Percentiles rank a stretch among this genome's conserved stretches.
phyloP scores from a whole-genome alignment of 495 filamentous ascomycete genomes.

The Astrothelium macrocarpum region DNA sequence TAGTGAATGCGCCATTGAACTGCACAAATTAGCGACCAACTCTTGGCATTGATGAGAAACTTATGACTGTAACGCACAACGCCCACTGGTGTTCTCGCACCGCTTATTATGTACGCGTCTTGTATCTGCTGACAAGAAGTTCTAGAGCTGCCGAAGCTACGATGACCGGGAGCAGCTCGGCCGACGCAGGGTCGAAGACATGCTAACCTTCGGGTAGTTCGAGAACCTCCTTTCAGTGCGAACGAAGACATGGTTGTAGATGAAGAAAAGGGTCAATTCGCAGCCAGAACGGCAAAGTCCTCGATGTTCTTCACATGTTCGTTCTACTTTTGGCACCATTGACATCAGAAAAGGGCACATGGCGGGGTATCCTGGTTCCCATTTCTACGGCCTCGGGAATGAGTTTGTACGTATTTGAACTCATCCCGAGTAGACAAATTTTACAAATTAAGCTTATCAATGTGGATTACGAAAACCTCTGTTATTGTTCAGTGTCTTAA shows the following conservation, averaged over 20 bases:
- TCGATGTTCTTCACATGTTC: not conserved
- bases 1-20: conserved; percentile 88
- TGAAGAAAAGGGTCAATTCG: not conserved
- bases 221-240: not conserved
- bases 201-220: not conserved
- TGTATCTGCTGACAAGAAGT: conserved; percentile 57
- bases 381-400: not conserved
- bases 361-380: not conserved
- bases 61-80: conserved; percentile 47
- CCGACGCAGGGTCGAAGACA: not conserved
- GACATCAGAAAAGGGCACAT: not conserved
- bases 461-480: too few relatives aligned
- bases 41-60: not conserved
- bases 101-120: conserved; percentile 86
- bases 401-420: too few relatives aligned
- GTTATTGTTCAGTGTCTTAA: too few relatives aligned
- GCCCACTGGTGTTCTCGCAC: conserved; percentile 74
- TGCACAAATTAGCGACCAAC: conserved; percentile 26
- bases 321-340: not conserved
- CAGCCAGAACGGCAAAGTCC: not conserved
- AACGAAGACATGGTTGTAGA: not conserved
- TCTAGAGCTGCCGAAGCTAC: conserved; percentile 58
- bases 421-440: too few relatives aligned
- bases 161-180: conserved; percentile 39
- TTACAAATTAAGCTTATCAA: too few relatives aligned